Evolutionary conservation across 2,329 filamentous ascomycete genomes (phyloP).

Genomic region (Pseudogymnoascus sp.): DNA sequence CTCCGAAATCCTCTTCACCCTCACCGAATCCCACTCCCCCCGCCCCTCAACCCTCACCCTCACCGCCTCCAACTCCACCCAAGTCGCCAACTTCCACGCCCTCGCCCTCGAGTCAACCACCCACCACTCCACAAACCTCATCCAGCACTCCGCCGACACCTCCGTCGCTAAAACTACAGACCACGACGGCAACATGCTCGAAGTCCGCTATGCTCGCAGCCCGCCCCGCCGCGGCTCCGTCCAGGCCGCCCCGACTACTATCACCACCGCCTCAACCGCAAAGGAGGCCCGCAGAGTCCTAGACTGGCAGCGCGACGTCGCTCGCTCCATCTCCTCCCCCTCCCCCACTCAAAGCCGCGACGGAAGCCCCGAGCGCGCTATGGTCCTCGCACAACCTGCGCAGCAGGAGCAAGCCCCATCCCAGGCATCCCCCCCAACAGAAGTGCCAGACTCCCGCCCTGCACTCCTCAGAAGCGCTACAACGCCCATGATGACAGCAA

Average conservation of each 20-base stretch:
- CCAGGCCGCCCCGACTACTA: neutral
- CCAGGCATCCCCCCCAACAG: neutral
- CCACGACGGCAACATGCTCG: conserved; percentile 75
- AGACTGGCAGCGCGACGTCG: conserved; percentile 35
- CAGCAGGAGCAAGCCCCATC: neutral
- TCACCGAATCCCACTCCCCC: conserved; percentile 36
- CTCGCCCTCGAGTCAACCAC: conserved; percentile 24
- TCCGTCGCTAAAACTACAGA: conserved; percentile 55
- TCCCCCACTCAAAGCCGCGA: neutral
- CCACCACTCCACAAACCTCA: conserved; percentile 2
- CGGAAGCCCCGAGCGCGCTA: neutral
- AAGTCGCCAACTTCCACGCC: conserved; percentile 64
- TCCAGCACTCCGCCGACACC: conserved; percentile 4
- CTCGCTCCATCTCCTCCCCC: conserved; percentile 19
- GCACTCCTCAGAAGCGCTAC: neutral
- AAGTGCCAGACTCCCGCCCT: neutral
- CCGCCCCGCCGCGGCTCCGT: neutral
- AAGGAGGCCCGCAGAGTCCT: conserved; percentile 32
- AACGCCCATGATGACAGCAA: neutral
- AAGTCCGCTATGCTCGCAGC: conserved; percentile 54
- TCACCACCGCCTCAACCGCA: conserved; percentile 16
- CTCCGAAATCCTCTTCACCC: conserved; percentile 29
- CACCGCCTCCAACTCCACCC: conserved; percentile 54
- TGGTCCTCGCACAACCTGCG: neutral
- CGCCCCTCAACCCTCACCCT: conserved; percentile 50